A percentile compares a stretch with the other conserved stretches of the same genome.
Evolutionary conservation across 805 yeast genomes (phyloP).

Genomic region (Candida awuae): DNA sequence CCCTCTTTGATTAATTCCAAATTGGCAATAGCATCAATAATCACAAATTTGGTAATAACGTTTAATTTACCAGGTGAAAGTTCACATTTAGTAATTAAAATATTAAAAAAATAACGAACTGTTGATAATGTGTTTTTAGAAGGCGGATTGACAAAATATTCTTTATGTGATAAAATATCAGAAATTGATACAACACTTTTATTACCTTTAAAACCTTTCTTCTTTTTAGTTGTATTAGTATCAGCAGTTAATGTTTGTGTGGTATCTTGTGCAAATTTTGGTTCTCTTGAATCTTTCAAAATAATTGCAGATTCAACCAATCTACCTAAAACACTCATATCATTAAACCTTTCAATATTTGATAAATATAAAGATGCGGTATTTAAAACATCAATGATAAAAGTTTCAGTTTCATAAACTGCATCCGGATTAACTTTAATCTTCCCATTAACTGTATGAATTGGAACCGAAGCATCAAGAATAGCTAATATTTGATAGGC

Average conservation of each 20-base stretch:
- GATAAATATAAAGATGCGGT: constrained; percentile 22
- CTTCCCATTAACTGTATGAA: constrained; percentile 31
- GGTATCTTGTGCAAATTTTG: constrained; percentile 13
- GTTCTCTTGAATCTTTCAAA: constrained; percentile 34
- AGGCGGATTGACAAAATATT: constrained; percentile 40
- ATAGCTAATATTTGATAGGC: constrained; percentile 41
- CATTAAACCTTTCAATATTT: constrained; percentile 29
- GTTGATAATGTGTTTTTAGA: constrained; percentile 29
- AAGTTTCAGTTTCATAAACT: constrained; percentile 23
- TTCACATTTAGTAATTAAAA: constrained; percentile 39
- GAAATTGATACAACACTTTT: constrained; percentile 47
- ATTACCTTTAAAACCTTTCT: constrained; percentile 12
- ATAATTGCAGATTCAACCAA: constrained; percentile 50
- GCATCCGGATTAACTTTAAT: constrained; percentile 33
- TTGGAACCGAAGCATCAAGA: constrained; percentile 55
- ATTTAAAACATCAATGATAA: constrained; percentile 27
- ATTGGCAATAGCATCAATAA: constrained; percentile 31
- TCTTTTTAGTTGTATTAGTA: background rate
- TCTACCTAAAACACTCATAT: constrained; percentile 45
- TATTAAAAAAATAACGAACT: constrained; percentile 41
- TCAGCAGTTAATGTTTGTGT: background rate
- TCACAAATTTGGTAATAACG: constrained; percentile 41
- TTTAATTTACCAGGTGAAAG: constrained; percentile 59
- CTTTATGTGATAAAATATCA: constrained; percentile 60
- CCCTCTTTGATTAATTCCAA: constrained; percentile 23